These are phyloP conservation scores for Monosporozyma siamensis DNA, from an alignment of 805 yeast species.

Conservation along the genomic window DNA sequence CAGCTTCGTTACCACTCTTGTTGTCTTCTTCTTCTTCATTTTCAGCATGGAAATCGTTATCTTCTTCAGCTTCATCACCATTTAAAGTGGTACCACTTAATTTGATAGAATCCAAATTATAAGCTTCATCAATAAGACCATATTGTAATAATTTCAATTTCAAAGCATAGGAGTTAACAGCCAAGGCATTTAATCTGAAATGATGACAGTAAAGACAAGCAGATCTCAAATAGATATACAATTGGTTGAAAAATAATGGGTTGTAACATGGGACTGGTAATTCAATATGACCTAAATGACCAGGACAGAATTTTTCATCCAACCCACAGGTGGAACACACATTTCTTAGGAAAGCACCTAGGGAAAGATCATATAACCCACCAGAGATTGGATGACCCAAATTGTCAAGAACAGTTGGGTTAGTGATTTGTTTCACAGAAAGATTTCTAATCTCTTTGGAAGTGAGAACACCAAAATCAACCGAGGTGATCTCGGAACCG, in stretches of 20 bases:
- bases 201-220: conserved; percentile 86
- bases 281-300: conserved; percentile 97
- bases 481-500: conserved; percentile 86
- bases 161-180: conserved; percentile 68
- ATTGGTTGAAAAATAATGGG: conserved; percentile 87
- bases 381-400: conserved; percentile 92
- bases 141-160: conserved; percentile 75
- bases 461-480: conserved; percentile 81
- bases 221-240: conserved; percentile 74
- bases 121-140: conserved; percentile 75
- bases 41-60: conserved; percentile 11
- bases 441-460: conserved; percentile 74
- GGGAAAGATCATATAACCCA: conserved; percentile 88
- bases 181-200: conserved; percentile 60
- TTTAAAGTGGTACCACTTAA: conserved; percentile 22
- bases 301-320: conserved; percentile 91
- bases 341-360: conserved; percentile 87
- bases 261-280: conserved; percentile 92
- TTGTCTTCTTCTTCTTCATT: conserved; percentile 12
- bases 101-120: conserved; percentile 57
- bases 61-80: conserved; percentile 35
- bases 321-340: conserved; percentile 93
- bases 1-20: conserved; percentile 7
- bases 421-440: conserved; percentile 91
- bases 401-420: conserved; percentile 92